phyloP scores from a whole-genome alignment of 2,329 filamentous ascomycete genomes.

The Verticillium isaacii region DNA sequence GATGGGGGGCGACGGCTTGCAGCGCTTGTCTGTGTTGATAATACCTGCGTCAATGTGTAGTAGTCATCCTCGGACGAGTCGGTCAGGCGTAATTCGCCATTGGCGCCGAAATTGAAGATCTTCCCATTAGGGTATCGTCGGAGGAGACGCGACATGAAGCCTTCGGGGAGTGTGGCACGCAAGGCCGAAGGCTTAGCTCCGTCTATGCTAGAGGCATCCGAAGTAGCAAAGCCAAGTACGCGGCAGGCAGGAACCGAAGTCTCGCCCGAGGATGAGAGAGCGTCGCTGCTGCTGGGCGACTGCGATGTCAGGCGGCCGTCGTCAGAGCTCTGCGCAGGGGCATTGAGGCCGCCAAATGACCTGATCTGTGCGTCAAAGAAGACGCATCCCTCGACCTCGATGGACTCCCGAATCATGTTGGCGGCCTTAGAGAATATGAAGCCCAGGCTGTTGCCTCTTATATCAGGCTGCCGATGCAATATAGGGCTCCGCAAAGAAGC shows the following conservation, averaged over 20 bases:
- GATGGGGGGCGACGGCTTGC: not conserved
- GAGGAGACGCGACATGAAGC: conserved; percentile 34
- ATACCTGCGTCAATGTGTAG: not conserved
- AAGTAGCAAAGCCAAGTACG: not conserved
- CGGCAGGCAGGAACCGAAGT: conserved; percentile 11
- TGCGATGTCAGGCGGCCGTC: conserved; percentile 3
- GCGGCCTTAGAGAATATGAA: conserved; percentile 37
- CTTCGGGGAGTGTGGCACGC: conserved; percentile 26
- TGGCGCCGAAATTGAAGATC: conserved; percentile 38
- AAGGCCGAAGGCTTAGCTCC: not conserved
- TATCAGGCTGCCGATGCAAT: not conserved
- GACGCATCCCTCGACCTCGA: conserved; percentile 23
- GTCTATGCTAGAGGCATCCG: not conserved
- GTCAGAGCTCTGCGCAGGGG: not conserved
- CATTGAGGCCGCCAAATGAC: conserved; percentile 20
- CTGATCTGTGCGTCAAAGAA: conserved; percentile 16
- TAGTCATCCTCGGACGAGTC: conserved; percentile 18
- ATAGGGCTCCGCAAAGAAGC: not conserved
- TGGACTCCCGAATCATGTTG: conserved; percentile 33
- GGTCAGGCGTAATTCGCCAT: conserved; percentile 26
- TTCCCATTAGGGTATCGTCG: conserved; percentile 40
- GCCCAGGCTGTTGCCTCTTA: not conserved
- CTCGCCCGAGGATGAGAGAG: conserved; percentile 22
- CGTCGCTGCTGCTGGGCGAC: conserved; percentile 16
- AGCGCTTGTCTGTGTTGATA: not conserved